Evolutionary conservation across 2,329 filamentous ascomycete genomes (phyloP), one percentile per base, ranked within the genome.

Genomic region (Colletotrichum limetticola): DNA sequence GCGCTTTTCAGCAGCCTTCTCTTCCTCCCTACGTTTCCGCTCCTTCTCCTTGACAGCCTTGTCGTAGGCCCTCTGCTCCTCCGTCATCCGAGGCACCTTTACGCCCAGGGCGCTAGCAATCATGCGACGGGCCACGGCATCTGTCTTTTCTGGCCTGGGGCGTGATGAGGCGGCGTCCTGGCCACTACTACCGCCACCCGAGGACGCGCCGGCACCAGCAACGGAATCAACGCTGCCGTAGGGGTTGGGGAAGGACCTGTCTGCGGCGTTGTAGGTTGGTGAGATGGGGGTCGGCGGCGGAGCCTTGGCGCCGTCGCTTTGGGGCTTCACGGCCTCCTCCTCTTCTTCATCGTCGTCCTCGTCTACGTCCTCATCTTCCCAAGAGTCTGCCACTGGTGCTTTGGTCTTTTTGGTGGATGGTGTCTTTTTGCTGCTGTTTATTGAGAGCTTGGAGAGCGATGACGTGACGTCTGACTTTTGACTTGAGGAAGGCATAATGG

Each of bases 91-190:
- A 37, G 95, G 94, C 42, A 92, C 91, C 78, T 92, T 91, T 67
- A 98, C 90, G 1, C 97, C 97, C 76, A 98, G 85, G 0, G 94
- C 95, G 4, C 93, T 94, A 0, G 95, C 95, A 80, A 99, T 98
- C 90, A 99, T 88, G 72, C 97, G 88, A 74, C 93, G 90, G 5
- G 97, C 97, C 52, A 97, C 95, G 0, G 95, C 94, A 74, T 97
- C 97, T 74, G 95, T 97, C 86, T 98, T 99, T 83, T 98, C 95
- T 0, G 95, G 96, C 52, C 94, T 85, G 68, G 77, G 77, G 46
- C 59, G 11, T n/a, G 42, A n/a, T 49, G 42, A 49, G 75, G 37
- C 6, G 77, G 35, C 5, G 77, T 76, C 16, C 78, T 79, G 35
- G 78, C 75, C 28, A 11, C 37, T 32, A 11, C 37, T 32, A 6